These are phyloP conservation scores for Pseudonectria foliicola DNA, from an alignment of 2,329 filamentous ascomycete species.

Conservation along the genomic window DNA sequence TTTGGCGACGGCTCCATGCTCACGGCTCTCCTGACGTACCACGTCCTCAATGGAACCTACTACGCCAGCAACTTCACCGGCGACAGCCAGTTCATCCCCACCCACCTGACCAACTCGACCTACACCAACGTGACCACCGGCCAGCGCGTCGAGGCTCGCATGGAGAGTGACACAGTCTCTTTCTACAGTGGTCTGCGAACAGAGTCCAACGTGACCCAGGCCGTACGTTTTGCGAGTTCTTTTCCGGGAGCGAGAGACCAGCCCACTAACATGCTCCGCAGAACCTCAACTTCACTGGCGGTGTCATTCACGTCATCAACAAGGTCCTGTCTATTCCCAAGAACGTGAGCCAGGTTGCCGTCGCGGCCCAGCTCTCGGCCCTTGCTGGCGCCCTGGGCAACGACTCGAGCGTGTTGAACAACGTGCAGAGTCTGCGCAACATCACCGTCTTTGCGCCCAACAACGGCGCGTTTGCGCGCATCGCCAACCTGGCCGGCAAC, in stretches of 20 bases:
- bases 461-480: slow-evolving; percentile 33
- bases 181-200: slow-evolving; percentile 37
- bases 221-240: slow-evolving; percentile 13
- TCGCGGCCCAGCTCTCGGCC: slow-evolving; percentile 15
- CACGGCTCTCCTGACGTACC: slow-evolving; percentile 46
- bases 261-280: slow-evolving; percentile 3
- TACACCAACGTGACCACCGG: slow-evolving; percentile 37
- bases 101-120: slow-evolving; percentile 35
- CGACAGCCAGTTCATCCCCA: slow-evolving; percentile 28
- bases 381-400: slow-evolving; percentile 18
- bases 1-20: slow-evolving; percentile 32
- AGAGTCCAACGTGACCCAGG: slow-evolving; percentile 30
- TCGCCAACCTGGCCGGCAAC: slow-evolving; percentile 17
- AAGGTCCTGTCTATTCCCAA: slow-evolving; percentile 32
- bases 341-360: slow-evolving; percentile 25
- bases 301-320: slow-evolving; percentile 44
- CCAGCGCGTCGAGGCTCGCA: slow-evolving; percentile 33
- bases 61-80: slow-evolving; percentile 26
- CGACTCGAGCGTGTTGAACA: slow-evolving; percentile 15
- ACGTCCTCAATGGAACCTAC: slow-evolving; percentile 44
- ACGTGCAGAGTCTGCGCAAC: slow-evolving; percentile 37
- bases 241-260: not conserved
- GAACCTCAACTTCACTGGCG: slow-evolving; percentile 37
- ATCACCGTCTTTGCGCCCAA: slow-evolving; percentile 52
- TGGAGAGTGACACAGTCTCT: slow-evolving; percentile 37